These are phyloP conservation scores for Candida ficus DNA, from an alignment of 805 yeast species.

Conservation along the genomic window DNA sequence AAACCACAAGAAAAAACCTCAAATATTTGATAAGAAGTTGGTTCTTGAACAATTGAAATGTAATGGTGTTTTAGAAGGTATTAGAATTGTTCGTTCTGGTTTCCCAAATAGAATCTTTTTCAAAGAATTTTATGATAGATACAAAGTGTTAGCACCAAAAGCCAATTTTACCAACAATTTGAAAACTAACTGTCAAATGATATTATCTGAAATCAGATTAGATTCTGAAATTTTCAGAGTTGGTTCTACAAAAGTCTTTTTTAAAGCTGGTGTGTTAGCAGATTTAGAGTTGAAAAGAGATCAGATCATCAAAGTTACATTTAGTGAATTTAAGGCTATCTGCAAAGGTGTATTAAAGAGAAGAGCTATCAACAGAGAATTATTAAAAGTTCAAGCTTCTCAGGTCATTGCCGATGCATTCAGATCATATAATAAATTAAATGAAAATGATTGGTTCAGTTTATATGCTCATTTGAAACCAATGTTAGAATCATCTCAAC, in stretches of 20 bases:
- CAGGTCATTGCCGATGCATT: constrained; percentile 62
- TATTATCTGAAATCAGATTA: constrained; percentile 58
- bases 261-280: constrained; percentile 95
- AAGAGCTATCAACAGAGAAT: constrained; percentile 35
- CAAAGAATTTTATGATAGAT: constrained; percentile 71
- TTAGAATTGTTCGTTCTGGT: constrained; percentile 94
- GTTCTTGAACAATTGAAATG: constrained; percentile 89
- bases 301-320: constrained; percentile 45
- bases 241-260: constrained; percentile 90
- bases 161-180: constrained; percentile 38
- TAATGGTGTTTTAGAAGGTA: constrained; percentile 97
- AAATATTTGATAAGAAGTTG: constrained; percentile 63
- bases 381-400: constrained; percentile 66
- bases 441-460: constrained; percentile 72
- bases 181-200: constrained; percentile 64
- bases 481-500: constrained; percentile 57
- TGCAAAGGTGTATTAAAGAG: constrained; percentile 64
- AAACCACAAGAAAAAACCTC: constrained; percentile 67
- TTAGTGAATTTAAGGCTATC: constrained; percentile 58
- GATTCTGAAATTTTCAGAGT: constrained; percentile 80
- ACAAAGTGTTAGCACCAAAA: constrained; percentile 58
- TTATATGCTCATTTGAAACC: constrained; percentile 72
- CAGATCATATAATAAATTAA: constrained; percentile 41
- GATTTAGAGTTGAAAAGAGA: constrained; percentile 79
- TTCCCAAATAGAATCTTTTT: constrained; percentile 90